These are phyloP conservation scores for Rhodotorula paludigena DNA, from an alignment of 768 basidiomycete genomes.

Conservation along the genomic window DNA sequence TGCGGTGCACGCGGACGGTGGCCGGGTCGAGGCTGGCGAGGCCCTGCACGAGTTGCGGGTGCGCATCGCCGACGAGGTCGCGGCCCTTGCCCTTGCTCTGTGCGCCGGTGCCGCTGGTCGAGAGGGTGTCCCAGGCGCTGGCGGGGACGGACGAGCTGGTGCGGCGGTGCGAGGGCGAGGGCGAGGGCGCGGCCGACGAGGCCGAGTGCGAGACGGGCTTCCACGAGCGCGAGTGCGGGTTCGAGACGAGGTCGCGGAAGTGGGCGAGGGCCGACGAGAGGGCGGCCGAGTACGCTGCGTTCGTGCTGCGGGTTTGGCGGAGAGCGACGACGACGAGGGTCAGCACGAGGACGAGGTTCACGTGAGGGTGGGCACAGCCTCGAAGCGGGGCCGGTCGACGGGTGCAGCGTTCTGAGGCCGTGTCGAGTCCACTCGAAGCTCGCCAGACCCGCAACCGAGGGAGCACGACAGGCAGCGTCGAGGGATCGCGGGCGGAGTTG, in stretches of 20 bases:
- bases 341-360: not conserved
- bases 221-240: not conserved
- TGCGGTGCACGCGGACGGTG: not conserved
- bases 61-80: not conserved
- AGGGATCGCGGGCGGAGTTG: not conserved
- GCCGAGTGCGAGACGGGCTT: not conserved
- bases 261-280: not conserved
- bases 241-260: not conserved
- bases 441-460: too few relatives aligned
- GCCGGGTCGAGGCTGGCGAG: not conserved
- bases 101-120: not conserved
- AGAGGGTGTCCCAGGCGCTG: not conserved
- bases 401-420: too few relatives aligned
- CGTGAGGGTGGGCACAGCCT: too few relatives aligned
- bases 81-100: not conserved
- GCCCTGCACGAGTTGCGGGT: not conserved
- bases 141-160: not conserved
- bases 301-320: not conserved
- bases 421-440: too few relatives aligned
- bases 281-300: conserved; percentile 1
- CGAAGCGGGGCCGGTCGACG: too few relatives aligned
- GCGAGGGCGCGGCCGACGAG: not conserved
- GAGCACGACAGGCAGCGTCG: too few relatives aligned
- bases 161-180: not conserved
- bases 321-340: not conserved